A percentile compares a stretch with the other conserved stretches of the same genome.
These are phyloP conservation scores for Monosporascus ibericus DNA, from an alignment of 2,329 filamentous ascomycete species.

Conservation along the genomic window DNA sequence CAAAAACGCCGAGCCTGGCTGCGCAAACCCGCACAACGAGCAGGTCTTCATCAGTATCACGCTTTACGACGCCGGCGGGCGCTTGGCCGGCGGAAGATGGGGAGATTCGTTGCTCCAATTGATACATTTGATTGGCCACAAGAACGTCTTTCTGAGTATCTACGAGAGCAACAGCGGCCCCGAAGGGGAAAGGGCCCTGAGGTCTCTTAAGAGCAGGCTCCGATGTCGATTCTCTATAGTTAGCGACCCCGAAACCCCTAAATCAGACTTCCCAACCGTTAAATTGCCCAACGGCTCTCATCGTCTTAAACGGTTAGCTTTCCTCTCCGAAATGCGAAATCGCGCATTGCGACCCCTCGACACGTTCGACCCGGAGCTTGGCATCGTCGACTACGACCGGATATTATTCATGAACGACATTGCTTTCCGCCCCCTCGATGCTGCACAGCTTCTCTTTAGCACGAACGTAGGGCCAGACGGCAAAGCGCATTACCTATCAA, in stretches of 20 bases:
- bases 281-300: conserved; percentile 55
- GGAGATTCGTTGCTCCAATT: conserved; percentile 53
- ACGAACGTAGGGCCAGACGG: conserved; percentile 50
- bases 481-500: conserved; percentile 54
- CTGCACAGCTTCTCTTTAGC: conserved; percentile 53
- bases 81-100: conserved; percentile 59
- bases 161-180: conserved; percentile 66
- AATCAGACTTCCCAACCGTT: conserved; percentile 51
- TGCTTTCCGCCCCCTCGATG: conserved; percentile 42
- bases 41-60: conserved; percentile 70
- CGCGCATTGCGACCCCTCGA: conserved; percentile 60
- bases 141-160: conserved; percentile 66
- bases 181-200: conserved; percentile 47
- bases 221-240: conserved; percentile 47
- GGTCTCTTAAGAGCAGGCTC: conserved; percentile 41
- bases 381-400: conserved; percentile 43
- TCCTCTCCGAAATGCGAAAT: conserved; percentile 68
- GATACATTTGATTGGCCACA: conserved; percentile 57
- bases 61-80: conserved; percentile 58
- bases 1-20: conserved; percentile 19
- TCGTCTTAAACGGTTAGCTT: conserved; percentile 67
- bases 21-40: conserved; percentile 43
- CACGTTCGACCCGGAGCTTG: conserved; percentile 28
- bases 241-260: conserved; percentile 52
- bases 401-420: conserved; percentile 66